phyloP scores from a whole-genome alignment of 2,329 filamentous ascomycete genomes.

The Curvularia sp. region DNA sequence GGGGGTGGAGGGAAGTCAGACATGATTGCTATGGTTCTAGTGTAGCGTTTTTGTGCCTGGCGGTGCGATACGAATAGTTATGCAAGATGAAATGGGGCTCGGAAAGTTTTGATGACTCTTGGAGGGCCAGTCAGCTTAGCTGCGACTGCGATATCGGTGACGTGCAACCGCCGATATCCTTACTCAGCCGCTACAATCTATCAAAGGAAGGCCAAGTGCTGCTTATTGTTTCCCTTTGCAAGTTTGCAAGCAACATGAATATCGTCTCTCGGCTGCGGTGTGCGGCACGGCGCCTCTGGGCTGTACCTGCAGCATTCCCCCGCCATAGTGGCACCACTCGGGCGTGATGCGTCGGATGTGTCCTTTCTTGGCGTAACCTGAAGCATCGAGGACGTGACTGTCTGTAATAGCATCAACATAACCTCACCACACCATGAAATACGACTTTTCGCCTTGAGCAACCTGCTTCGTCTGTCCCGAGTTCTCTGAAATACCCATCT shows the following conservation, averaged over 20 bases:
- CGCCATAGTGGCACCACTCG: constrained; percentile 15
- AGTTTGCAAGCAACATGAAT: constrained; percentile 5
- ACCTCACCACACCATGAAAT: constrained; percentile 8
- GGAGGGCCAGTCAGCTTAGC: constrained; percentile 29
- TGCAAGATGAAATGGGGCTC: constrained; percentile 16
- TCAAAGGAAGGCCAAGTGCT: constrained; percentile 26
- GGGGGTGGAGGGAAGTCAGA: constrained; percentile 70
- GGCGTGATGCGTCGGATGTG: constrained; percentile 14
- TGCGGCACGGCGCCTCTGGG: background rate
- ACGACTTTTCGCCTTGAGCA: background rate
- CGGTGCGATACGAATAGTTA: constrained; percentile 12
- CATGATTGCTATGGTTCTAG: constrained; percentile 32
- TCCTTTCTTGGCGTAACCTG: constrained; percentile 25
- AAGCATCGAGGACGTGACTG: constrained; percentile 18
- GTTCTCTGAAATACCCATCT: background rate
- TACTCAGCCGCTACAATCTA: constrained; percentile 34
- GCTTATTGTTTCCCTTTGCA: constrained; percentile 6
- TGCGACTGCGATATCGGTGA: constrained; percentile 45
- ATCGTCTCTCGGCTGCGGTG: background rate
- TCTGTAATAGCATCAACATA: constrained; percentile 6
- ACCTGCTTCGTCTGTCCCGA: background rate
- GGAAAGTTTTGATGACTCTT: constrained; percentile 24
- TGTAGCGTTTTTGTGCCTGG: constrained; percentile 6
- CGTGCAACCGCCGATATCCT: constrained; percentile 35
- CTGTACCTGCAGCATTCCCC: constrained; percentile 21